phyloP scores from a whole-genome alignment of 2,329 filamentous ascomycete genomes.

The Fusarium falciforme region DNA sequence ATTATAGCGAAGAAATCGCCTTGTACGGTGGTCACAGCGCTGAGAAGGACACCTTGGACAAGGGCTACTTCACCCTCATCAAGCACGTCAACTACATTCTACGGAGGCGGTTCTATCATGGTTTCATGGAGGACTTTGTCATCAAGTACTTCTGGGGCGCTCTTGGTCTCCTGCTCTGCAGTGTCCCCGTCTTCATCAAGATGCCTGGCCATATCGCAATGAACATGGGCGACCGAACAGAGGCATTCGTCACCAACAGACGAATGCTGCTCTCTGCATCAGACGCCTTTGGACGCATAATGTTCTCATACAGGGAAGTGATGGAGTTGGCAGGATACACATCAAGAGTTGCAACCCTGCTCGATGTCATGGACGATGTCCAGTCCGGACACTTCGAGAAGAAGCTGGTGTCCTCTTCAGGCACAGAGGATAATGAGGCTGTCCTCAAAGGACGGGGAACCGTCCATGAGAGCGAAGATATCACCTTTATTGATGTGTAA shows the following conservation, averaged over 20 bases:
- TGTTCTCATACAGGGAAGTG: constrained; percentile 98
- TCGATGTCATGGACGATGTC: constrained; percentile 96
- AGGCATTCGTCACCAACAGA: constrained; percentile 92
- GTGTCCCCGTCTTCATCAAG: constrained; percentile 95
- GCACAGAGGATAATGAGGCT: constrained; percentile 82
- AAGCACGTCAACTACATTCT: constrained; percentile 98
- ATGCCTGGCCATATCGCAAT: constrained; percentile 75
- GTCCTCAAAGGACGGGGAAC: constrained; percentile 85
- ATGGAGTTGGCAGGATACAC: constrained; percentile 97
- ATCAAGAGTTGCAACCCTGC: constrained; percentile 86
- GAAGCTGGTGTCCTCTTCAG: constrained; percentile 91
- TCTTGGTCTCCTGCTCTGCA: constrained; percentile 89
- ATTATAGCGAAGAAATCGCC: constrained; percentile 95
- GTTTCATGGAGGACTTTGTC: constrained; percentile 99
- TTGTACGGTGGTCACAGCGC: constrained; percentile 91
- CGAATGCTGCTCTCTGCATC: constrained; percentile 92
- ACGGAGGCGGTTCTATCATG: constrained; percentile 90
- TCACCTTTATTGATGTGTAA: constrained; percentile 85
- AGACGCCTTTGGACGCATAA: constrained; percentile 93
- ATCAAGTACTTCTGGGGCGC: constrained; percentile 99
- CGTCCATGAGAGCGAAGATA: constrained; percentile 83
- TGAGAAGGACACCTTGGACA: constrained; percentile 96
- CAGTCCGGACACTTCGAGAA: constrained; percentile 93
- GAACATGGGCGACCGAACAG: constrained; percentile 77
- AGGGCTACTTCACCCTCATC: constrained; percentile 98